phyloP scores from a whole-genome alignment of 2,329 filamentous ascomycete species.

The Curvularia verruculosa region DNA sequence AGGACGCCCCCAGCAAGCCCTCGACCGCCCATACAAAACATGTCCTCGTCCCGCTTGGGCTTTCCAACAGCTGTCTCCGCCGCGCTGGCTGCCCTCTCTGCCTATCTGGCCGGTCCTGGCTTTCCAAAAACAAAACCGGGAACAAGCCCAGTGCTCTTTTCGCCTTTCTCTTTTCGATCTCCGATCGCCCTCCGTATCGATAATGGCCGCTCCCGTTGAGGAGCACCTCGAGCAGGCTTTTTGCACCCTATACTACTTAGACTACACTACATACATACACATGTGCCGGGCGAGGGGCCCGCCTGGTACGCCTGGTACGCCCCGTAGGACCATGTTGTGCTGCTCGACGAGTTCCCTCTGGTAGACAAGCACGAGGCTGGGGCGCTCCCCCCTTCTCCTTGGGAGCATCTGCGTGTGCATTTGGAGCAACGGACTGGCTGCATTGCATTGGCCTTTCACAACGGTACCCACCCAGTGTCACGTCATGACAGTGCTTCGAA shows the following conservation, averaged over 20 bases:
- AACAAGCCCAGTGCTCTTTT: slow-evolving; percentile 15
- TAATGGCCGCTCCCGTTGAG: slow-evolving; percentile 16
- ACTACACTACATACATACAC: too few species aligned
- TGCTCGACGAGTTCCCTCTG: neutral
- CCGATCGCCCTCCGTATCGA: slow-evolving; percentile 18
- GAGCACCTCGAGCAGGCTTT: neutral
- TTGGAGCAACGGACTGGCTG: too few species aligned
- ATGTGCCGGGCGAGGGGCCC: too few species aligned
- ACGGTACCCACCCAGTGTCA: neutral
- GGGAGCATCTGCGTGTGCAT: neutral
- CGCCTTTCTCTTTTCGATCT: slow-evolving; percentile 8
- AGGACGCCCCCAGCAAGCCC: neutral
- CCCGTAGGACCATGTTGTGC: neutral
- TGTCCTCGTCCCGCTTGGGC: neutral
- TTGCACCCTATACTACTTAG: too few species aligned
- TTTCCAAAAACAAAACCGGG: slow-evolving; percentile 7
- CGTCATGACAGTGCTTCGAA: slow-evolving; percentile 4
- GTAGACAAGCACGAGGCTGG: neutral
- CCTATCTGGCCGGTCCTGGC: slow-evolving; percentile 12
- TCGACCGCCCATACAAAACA: slow-evolving; percentile 5
- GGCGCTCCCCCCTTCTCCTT: neutral
- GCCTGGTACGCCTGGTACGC: neutral
- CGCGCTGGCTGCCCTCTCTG: neutral
- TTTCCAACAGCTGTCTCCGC: slow-evolving; percentile 3
- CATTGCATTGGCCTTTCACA: slow-evolving; percentile 1